Conservation (phyloP, 306 rosid species). For the Vigna trinervia region DNA sequence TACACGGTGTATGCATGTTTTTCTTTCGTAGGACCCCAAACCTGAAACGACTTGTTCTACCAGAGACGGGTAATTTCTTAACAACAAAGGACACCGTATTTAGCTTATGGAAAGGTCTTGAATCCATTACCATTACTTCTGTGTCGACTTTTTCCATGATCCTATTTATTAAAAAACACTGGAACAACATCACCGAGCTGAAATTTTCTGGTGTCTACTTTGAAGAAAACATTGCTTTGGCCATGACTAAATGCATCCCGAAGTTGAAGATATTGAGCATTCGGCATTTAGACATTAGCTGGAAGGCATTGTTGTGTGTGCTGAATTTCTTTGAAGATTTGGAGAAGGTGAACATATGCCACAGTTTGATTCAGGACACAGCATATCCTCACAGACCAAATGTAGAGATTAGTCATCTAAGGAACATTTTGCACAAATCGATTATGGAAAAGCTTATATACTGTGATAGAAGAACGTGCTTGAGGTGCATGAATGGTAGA, state of each 20-base stretch:
- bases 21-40: slow-evolving; percentile 37
- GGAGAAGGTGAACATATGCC: slow-evolving; percentile 42
- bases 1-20: too few species aligned
- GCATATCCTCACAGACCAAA: fast-evolving
- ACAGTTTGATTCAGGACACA: slow-evolving; percentile 16
- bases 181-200: slow-evolving; percentile 16
- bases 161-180: neutral
- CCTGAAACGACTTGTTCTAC: slow-evolving; percentile 47
- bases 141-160: neutral
- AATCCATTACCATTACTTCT: slow-evolving; percentile 42
- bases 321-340: slow-evolving; percentile 7
- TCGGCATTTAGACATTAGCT: neutral
- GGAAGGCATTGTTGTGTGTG: slow-evolving; percentile 22
- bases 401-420: neutral
- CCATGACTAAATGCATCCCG: slow-evolving; percentile 8
- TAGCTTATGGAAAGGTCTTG: slow-evolving; percentile 42
- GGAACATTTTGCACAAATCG: neutral
- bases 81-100: neutral
- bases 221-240: neutral
- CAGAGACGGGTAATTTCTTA: neutral
- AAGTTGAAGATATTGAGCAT: slow-evolving; percentile 40
- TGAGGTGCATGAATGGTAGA: neutral
- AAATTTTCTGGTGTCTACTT: slow-evolving; percentile 26
- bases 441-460: neutral
- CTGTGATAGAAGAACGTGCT: neutral